Percentiles rank a stretch among this genome's conserved stretches.
These are phyloP conservation scores for Hura crepitans DNA, from an alignment of 441 rosid species.

Conservation along the genomic window DNA sequence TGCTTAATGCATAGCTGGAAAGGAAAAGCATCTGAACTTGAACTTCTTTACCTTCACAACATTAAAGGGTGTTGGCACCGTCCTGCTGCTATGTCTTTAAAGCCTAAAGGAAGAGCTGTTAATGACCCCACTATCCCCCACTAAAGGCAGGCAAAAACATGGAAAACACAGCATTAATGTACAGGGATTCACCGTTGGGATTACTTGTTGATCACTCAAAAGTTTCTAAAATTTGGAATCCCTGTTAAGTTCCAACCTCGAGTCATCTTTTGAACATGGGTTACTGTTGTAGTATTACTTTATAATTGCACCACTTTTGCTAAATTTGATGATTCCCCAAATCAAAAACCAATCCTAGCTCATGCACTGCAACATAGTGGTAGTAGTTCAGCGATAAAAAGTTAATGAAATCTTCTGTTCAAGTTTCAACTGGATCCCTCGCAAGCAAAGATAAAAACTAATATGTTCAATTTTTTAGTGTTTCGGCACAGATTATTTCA, in stretches of 20 bases:
- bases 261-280: no score
- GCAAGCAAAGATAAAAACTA: no score
- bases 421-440: no score
- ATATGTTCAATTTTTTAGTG: no score
- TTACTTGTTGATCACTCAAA: slow-evolving; percentile 25
- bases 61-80: slow-evolving; percentile 24
- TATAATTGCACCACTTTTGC: neutral
- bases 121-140: neutral
- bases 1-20: slow-evolving; percentile 21
- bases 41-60: neutral
- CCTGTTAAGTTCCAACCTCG: neutral
- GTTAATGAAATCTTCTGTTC: no score
- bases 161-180: neutral
- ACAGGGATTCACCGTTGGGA: slow-evolving; percentile 10
- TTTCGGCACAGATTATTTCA: no score
- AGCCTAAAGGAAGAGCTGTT: neutral
- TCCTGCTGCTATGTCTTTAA: slow-evolving; percentile 12
- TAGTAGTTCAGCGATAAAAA: no score
- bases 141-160: neutral
- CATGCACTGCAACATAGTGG: no score
- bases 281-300: neutral
- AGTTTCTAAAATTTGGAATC: neutral
- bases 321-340: neutral
- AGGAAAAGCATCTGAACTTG: neutral
- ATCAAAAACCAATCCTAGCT: no score